Evolutionary conservation across 2,329 filamentous ascomycete species (phyloP).

Genomic region (Pseudogymnoascus sp.): DNA sequence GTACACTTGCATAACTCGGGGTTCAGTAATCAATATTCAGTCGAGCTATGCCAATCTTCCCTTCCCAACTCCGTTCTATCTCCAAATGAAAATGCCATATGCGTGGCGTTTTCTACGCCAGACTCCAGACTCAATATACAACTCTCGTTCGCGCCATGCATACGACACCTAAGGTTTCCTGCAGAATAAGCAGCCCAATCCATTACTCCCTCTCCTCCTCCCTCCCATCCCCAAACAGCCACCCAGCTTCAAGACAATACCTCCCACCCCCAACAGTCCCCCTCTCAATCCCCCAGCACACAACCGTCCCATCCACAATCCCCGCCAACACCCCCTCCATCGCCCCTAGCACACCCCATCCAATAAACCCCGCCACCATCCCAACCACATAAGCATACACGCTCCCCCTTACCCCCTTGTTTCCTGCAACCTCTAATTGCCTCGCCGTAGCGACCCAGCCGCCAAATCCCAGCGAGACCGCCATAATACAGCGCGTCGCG

Average conservation of each 20-base stretch:
- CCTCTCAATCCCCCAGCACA: slow-evolving; percentile 91
- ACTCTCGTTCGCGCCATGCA: background rate
- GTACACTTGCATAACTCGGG: background rate
- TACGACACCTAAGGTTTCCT: background rate
- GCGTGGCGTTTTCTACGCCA: background rate
- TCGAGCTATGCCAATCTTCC: background rate
- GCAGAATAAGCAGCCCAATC: background rate
- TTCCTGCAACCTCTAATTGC: slow-evolving; percentile 52
- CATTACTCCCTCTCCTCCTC: slow-evolving; percentile 10
- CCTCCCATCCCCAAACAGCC: slow-evolving; percentile 68
- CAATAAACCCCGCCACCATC: slow-evolving; percentile 84
- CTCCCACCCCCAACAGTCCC: slow-evolving; percentile 59
- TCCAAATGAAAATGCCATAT: background rate
- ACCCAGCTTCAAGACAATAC: slow-evolving; percentile 87
- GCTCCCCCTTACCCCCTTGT: slow-evolving; percentile 58
- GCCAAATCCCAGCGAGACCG: slow-evolving; percentile 79
- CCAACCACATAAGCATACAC: slow-evolving; percentile 93
- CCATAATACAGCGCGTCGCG: slow-evolving; percentile 85
- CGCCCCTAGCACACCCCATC: slow-evolving; percentile 84
- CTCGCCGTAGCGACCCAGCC: slow-evolving; percentile 95
- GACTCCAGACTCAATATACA: background rate
- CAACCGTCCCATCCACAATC: slow-evolving; percentile 77
- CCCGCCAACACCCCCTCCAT: slow-evolving; percentile 84
- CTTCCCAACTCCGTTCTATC: background rate
- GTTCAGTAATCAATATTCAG: background rate